Evolutionary conservation across 305 asterid species (phyloP).

Genomic region (Fraxinus paxiana): DNA sequence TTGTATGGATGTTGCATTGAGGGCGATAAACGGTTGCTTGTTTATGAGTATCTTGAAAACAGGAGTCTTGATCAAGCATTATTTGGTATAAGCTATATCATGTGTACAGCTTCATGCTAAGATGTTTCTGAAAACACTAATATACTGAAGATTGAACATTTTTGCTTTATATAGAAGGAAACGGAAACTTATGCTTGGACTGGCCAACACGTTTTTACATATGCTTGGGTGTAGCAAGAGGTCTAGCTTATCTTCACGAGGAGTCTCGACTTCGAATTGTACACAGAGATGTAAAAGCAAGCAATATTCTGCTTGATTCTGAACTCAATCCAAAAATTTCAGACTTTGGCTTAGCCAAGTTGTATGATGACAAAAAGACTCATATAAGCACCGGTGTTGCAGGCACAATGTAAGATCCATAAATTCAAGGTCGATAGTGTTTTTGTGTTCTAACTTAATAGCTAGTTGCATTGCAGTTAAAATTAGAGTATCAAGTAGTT

Average conservation of each 20-base stretch:
- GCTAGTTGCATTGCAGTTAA: not conserved
- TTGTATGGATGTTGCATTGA: slow-evolving; percentile 57
- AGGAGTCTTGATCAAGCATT: slow-evolving; percentile 52
- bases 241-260: slow-evolving; percentile 52
- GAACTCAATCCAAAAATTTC: slow-evolving; percentile 48
- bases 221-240: slow-evolving; percentile 53
- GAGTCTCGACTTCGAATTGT: slow-evolving; percentile 47
- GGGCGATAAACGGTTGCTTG: slow-evolving; percentile 47
- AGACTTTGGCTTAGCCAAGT: slow-evolving; percentile 57
- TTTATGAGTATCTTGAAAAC: slow-evolving; percentile 54
- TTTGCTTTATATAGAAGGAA: slow-evolving; percentile 28
- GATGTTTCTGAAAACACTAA: not conserved
- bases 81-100: slow-evolving; percentile 29
- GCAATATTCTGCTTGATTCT: slow-evolving; percentile 46
- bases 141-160: not conserved
- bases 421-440: not conserved
- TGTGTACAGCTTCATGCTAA: not conserved
- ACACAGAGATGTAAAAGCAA: slow-evolving; percentile 52
- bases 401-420: slow-evolving; percentile 41
- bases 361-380: slow-evolving; percentile 48
- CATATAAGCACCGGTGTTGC: slow-evolving; percentile 51
- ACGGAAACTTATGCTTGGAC: slow-evolving; percentile 25
- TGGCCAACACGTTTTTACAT: slow-evolving; percentile 45
- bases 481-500: not conserved
- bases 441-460: not conserved